A percentile compares a stretch with the other conserved stretches of the same genome.
phyloP scores from a whole-genome alignment of 352 stramenopile species.

The Pythium folliculosum region DNA sequence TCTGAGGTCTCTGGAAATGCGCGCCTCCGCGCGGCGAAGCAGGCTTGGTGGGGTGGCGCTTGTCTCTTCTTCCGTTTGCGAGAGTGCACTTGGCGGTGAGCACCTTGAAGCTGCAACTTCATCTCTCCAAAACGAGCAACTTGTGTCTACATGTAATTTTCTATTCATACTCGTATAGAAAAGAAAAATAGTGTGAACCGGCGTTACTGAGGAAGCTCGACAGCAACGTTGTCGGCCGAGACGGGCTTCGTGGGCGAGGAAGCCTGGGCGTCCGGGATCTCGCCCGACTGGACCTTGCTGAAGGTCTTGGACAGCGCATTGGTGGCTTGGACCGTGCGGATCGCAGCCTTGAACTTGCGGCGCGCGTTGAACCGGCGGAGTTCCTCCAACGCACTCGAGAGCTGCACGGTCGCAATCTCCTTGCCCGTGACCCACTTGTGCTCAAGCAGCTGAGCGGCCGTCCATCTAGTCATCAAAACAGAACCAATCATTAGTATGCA shows the following conservation, averaged over 20 bases:
- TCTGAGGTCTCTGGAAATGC: background rate
- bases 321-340: slow-evolving; percentile 84
- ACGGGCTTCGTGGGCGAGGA: slow-evolving; percentile 21
- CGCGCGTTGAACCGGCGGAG: slow-evolving; percentile 94
- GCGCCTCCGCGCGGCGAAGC: background rate
- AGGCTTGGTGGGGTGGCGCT: background rate
- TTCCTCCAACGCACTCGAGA: slow-evolving; percentile 92
- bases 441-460: slow-evolving; percentile 81
- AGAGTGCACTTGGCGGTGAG: background rate
- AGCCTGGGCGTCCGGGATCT: slow-evolving; percentile 13
- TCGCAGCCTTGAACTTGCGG: slow-evolving; percentile 93
- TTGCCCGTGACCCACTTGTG: slow-evolving; percentile 91
- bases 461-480: slow-evolving; percentile 41
- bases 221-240: slow-evolving; percentile 28
- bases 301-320: slow-evolving; percentile 77
- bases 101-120: slow-evolving; percentile 24
- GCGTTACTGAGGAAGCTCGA: slow-evolving; percentile 13
- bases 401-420: slow-evolving; percentile 83
- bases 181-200: slow-evolving; percentile 3
- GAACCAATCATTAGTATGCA: too few species aligned
- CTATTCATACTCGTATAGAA: slow-evolving; percentile 24
- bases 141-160: slow-evolving; percentile 18
- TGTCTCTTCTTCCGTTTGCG: slow-evolving; percentile 20
- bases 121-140: slow-evolving; percentile 14
- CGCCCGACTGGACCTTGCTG: slow-evolving; percentile 50